These are phyloP conservation scores for Nothophoma quercina DNA, from an alignment of 2,329 filamentous ascomycete genomes.

Conservation along the genomic window DNA sequence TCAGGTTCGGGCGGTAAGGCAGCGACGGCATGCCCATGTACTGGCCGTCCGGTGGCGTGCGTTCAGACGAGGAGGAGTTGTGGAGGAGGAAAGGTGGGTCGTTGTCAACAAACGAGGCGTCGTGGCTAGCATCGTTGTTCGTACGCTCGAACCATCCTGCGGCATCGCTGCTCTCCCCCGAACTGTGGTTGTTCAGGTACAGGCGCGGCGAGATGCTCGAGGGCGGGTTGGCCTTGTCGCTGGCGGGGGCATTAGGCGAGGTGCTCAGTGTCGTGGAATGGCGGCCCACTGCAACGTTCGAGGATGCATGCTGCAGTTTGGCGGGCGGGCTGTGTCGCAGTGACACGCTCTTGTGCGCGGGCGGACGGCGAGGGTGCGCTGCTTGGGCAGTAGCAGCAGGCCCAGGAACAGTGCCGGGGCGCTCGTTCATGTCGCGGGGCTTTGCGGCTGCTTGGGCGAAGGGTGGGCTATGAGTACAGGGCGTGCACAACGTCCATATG, in stretches of 20 bases:
- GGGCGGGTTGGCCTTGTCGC: constrained; percentile 50
- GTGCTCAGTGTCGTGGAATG: constrained; percentile 25
- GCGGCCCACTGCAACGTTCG: not conserved
- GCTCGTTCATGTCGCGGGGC: constrained; percentile 31
- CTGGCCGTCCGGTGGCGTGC: constrained; percentile 49
- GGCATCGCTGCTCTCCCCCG: constrained; percentile 60
- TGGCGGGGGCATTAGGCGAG: constrained; percentile 37
- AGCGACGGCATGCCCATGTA: constrained; percentile 27
- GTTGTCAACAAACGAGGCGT: constrained; percentile 52
- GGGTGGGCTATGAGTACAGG: constrained; percentile 17
- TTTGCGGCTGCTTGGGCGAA: not conserved
- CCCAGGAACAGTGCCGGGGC: constrained; percentile 27
- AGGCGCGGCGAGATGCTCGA: constrained; percentile 50
- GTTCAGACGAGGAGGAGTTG: constrained; percentile 54
- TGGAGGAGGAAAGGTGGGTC: constrained; percentile 56
- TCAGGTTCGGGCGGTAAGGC: constrained; percentile 44
- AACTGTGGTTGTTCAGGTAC: constrained; percentile 51
- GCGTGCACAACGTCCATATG: constrained; percentile 24
- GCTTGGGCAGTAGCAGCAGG: constrained; percentile 1
- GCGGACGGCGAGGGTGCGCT: constrained; percentile 52
- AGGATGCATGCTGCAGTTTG: not conserved
- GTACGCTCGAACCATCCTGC: constrained; percentile 61
- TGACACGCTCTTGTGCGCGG: constrained; percentile 56
- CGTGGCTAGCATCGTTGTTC: constrained; percentile 56
- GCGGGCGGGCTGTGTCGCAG: constrained; percentile 51